Conservation (phyloP, 2,329 filamentous ascomycete genomes). For the Trichoderma hamatum region DNA sequence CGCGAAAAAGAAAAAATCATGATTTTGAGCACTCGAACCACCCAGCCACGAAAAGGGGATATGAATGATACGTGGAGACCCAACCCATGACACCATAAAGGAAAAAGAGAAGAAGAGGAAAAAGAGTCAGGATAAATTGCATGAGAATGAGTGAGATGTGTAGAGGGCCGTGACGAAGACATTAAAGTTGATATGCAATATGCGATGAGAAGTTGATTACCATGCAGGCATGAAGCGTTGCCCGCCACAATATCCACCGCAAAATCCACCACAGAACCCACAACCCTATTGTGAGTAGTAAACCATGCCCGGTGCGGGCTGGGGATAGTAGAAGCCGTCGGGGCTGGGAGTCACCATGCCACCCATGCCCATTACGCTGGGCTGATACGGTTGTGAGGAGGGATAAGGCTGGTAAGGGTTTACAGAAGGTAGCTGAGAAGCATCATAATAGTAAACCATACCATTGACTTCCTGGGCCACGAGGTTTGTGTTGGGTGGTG, state of each 20-base stretch:
- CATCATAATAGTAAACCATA: conserved; percentile 93
- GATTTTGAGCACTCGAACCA: conserved; percentile 28
- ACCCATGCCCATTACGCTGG: conserved; percentile 69
- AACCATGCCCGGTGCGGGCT: conserved; percentile 57
- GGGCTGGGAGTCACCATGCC: conserved; percentile 76
- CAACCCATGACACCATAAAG: conserved; percentile 22
- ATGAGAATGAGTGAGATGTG: conserved; percentile 19
- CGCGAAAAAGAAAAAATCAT: conserved; percentile 4
- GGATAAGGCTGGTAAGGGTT: conserved; percentile 53
- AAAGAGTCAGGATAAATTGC: conserved; percentile 3
- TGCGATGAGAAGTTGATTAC: conserved; percentile 30
- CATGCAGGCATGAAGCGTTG: conserved; percentile 32
- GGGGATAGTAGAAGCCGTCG: conserved; percentile 72
- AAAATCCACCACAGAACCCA: conserved; percentile 29
- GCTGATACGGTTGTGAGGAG: conserved; percentile 56
- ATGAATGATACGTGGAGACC: conserved; percentile 17
- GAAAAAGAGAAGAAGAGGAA: neutral
- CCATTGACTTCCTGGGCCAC: conserved; percentile 90
- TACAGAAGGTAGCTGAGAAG: conserved; percentile 67
- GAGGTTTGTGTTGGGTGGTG: conserved; percentile 47
- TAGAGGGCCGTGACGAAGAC: conserved; percentile 30
- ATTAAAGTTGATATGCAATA: conserved; percentile 38
- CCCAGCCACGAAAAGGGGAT: conserved; percentile 12
- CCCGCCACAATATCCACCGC: conserved; percentile 31
- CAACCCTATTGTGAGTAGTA: conserved; percentile 62